Conservation (phyloP, 306 rosid species). For the Castanea crenata region DNA sequence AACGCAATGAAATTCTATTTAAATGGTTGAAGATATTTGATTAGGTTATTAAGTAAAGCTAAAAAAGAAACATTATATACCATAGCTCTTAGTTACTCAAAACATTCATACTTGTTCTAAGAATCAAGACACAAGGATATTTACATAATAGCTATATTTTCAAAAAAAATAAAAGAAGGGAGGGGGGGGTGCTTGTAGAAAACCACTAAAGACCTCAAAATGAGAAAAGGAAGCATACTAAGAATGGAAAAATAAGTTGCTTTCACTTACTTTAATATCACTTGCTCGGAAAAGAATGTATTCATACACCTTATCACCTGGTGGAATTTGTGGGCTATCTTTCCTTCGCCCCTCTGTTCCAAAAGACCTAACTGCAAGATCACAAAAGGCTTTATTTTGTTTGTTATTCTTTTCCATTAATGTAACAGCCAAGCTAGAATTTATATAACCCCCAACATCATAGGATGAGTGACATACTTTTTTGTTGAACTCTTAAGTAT, state of each 20-base stretch:
- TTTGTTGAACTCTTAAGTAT: background rate
- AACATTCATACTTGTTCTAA: too few relatives aligned
- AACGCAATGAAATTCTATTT: too few relatives aligned
- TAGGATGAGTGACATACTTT: background rate
- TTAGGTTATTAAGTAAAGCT: too few relatives aligned
- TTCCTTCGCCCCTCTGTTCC: slow-evolving; percentile 82
- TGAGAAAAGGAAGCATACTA: background rate
- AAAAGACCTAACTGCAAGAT: slow-evolving; percentile 62
- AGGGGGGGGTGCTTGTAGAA: too few relatives aligned
- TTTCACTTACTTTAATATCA: slow-evolving; percentile 61
- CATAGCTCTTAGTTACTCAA: too few relatives aligned
- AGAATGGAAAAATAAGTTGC: background rate
- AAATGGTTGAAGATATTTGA: too few relatives aligned
- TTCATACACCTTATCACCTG: slow-evolving; percentile 64
- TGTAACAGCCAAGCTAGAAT: background rate
- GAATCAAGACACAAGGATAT: too few relatives aligned
- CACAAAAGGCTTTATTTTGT: background rate
- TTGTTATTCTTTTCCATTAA: background rate
- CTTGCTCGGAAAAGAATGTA: slow-evolving; percentile 69
- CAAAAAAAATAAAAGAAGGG: too few relatives aligned
- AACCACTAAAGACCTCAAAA: background rate
- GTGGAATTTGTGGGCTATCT: slow-evolving; percentile 70
- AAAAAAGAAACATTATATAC: too few relatives aligned
- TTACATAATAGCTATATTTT: too few relatives aligned
- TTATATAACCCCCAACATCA: background rate